Evolutionary conservation across 163 green algal genomes (phyloP).

Genomic region (Chloromonas sp.): DNA sequence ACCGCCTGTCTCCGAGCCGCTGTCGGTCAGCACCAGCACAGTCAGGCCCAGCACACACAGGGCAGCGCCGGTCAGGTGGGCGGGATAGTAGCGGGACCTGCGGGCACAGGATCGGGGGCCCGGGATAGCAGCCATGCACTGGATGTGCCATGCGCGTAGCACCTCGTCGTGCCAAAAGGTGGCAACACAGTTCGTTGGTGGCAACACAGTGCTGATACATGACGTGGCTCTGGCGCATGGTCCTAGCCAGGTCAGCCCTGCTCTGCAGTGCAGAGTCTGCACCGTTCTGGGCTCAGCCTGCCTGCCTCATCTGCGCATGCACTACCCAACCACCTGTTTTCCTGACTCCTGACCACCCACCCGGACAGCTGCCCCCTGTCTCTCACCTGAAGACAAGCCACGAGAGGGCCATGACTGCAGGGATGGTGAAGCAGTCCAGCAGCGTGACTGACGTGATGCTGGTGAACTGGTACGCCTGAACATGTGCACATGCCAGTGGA

Average conservation of each 20-base stretch:
- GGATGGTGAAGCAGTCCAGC: conserved; percentile 69
- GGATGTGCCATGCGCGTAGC: too few species aligned
- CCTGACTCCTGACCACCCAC: too few species aligned
- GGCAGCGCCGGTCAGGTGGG: conserved; percentile 42
- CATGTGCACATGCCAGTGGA: background rate
- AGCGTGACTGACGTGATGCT: conserved; percentile 64
- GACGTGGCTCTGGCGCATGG: too few species aligned
- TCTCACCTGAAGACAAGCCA: conserved; percentile 17
- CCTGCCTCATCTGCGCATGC: too few species aligned
- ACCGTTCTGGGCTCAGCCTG: too few species aligned
- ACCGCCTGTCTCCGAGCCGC: conserved; percentile 15
- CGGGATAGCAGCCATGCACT: too few species aligned
- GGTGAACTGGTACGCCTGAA: conserved; percentile 68
- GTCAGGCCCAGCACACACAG: conserved; percentile 55
- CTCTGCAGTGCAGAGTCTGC: too few species aligned
- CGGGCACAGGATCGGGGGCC: background rate
- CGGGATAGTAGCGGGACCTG: conserved; percentile 37
- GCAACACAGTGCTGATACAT: too few species aligned
- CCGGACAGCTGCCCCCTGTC: background rate
- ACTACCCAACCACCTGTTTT: too few species aligned
- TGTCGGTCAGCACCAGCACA: conserved; percentile 56
- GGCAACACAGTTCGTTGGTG: too few species aligned
- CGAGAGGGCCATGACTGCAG: conserved; percentile 53
- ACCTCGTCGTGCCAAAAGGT: too few species aligned
- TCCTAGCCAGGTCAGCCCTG: too few species aligned